Evolutionary conservation across 306 rosid species (phyloP).

Genomic region (Fagus sylvatica): DNA sequence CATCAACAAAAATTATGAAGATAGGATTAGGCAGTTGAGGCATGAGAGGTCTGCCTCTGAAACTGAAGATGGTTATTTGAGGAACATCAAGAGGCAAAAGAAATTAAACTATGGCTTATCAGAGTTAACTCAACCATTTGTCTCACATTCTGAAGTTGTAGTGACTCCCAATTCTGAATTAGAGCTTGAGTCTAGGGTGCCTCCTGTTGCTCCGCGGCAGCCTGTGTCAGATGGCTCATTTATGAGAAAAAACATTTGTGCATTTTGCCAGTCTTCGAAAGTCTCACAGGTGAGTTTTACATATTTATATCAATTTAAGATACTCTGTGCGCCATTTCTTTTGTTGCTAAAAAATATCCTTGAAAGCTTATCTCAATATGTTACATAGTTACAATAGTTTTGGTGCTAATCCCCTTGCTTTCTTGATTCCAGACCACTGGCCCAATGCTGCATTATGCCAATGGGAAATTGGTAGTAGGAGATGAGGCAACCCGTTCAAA

Average conservation of each 20-base stretch:
- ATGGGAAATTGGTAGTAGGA: constrained; percentile 56
- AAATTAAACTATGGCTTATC: constrained; percentile 23
- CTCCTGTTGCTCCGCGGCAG: constrained; percentile 14
- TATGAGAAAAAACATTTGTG: constrained; percentile 47
- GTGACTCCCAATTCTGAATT: constrained; percentile 25
- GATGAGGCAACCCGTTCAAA: constrained; percentile 53
- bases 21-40: constrained; percentile 35
- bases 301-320: neutral
- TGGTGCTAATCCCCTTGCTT: constrained; percentile 13
- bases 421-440: constrained; percentile 63
- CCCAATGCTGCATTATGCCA: constrained; percentile 68
- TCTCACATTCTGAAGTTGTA: constrained; percentile 22
- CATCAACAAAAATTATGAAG: constrained; percentile 30
- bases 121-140: constrained; percentile 18
- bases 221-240: constrained; percentile 22
- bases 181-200: constrained; percentile 25
- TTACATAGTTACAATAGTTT: neutral
- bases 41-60: constrained; percentile 54
- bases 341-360: neutral
- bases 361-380: neutral
- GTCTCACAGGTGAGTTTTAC: constrained; percentile 57
- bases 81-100: constrained; percentile 63
- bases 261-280: constrained; percentile 79
- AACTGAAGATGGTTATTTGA: constrained; percentile 43
- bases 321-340: neutral